Percentiles rank a stretch among this genome's conserved stretches.
Conservation (phyloP, 164 flowering plant species). For the Sedum album region DNA sequence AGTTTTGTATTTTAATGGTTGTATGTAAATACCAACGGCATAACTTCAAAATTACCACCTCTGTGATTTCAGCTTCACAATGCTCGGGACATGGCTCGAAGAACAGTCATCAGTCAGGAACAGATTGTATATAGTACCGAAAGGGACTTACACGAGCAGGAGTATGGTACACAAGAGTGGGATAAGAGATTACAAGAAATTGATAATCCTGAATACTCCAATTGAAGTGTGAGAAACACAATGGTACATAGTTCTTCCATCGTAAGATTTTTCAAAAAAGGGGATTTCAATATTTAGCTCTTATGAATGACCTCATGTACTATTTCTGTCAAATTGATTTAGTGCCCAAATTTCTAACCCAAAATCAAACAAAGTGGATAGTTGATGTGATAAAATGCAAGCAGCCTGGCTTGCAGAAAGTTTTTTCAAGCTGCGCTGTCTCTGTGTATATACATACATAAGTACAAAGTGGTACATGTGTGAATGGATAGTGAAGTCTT, state of each 20-base stretch:
- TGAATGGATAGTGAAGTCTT: too few relatives aligned
- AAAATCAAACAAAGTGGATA: too few relatives aligned
- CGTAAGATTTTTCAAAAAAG: background rate
- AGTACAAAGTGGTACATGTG: too few relatives aligned
- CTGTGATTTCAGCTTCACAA: conserved; percentile 51
- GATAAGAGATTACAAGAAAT: conserved; percentile 66
- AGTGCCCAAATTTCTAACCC: background rate
- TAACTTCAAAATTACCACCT: background rate
- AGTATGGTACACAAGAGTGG: conserved; percentile 73
- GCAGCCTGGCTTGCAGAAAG: too few relatives aligned
- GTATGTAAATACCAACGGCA: too few relatives aligned
- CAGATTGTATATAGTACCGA: conserved; percentile 84
- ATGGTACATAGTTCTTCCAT: background rate
- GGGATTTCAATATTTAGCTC: background rate
- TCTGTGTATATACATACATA: too few relatives aligned
- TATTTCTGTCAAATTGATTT: background rate
- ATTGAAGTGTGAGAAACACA: conserved; percentile 16
- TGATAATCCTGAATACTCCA: conserved; percentile 54
- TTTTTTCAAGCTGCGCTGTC: too few relatives aligned
- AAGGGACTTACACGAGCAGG: conserved; percentile 73
- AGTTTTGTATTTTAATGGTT: too few relatives aligned
- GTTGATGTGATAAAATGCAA: too few relatives aligned
- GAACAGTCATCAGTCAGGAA: conserved; percentile 69
- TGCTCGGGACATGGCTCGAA: conserved; percentile 94
- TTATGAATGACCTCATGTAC: background rate